phyloP scores from a whole-genome alignment of 2,329 filamentous ascomycete species.

The Fusarium sterilihyphosum region DNA sequence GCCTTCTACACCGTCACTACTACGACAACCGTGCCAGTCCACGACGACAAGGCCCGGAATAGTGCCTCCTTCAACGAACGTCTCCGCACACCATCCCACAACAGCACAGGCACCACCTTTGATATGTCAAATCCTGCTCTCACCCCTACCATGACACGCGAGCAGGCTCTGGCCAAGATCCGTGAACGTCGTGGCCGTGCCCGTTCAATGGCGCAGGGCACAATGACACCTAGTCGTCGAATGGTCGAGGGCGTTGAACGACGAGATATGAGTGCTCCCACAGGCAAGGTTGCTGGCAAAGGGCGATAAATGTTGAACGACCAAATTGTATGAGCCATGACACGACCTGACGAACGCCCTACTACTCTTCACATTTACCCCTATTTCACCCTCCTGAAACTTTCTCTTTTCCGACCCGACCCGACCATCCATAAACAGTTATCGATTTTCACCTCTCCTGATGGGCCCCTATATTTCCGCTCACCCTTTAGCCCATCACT shows the following conservation, averaged over 20 bases:
- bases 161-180: slow-evolving; percentile 80
- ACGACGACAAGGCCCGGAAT: slow-evolving; percentile 53
- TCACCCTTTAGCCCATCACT: slow-evolving; percentile 17
- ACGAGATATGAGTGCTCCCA: slow-evolving; percentile 61
- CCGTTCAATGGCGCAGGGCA: slow-evolving; percentile 72
- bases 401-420: not conserved
- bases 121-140: slow-evolving; percentile 67
- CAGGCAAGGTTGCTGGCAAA: slow-evolving; percentile 44
- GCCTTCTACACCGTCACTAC: slow-evolving; percentile 60
- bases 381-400: not conserved
- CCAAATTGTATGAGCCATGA: slow-evolving; percentile 19
- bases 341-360: slow-evolving; percentile 37
- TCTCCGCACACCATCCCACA: slow-evolving; percentile 56
- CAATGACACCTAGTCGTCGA: slow-evolving; percentile 65
- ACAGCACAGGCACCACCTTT: slow-evolving; percentile 53
- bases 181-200: slow-evolving; percentile 77
- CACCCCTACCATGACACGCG: slow-evolving; percentile 74
- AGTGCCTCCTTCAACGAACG: slow-evolving; percentile 57
- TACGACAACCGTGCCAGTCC: slow-evolving; percentile 63
- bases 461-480: slow-evolving; percentile 10
- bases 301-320: slow-evolving; percentile 16
- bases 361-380: slow-evolving; percentile 13
- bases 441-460: slow-evolving; percentile 9
- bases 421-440: slow-evolving; percentile 18
- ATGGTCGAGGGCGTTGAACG: slow-evolving; percentile 61